A percentile compares a stretch with the other conserved stretches of the same genome.
Evolutionary conservation across 1,139 yeast species (phyloP).

Genomic region (Spencermartinsiella ligniputridi): DNA sequence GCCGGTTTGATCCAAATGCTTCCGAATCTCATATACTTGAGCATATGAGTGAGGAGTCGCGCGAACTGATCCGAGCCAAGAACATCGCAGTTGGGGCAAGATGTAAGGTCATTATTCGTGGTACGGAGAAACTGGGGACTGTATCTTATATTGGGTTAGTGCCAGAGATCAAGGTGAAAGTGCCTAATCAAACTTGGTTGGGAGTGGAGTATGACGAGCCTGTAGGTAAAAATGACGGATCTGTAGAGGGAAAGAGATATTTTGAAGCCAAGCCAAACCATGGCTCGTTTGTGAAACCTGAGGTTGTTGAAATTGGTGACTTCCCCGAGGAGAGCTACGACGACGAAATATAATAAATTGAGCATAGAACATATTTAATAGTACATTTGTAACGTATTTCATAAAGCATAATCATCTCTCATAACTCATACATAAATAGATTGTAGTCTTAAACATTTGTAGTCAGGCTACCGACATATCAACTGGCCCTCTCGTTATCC

Average conservation of each 20-base stretch:
- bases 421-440: constrained; percentile 2
- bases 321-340: constrained; percentile 29
- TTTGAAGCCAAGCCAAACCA: constrained; percentile 49
- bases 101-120: constrained; percentile 44
- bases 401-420: not conserved
- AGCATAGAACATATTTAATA: not conserved
- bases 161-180: constrained; percentile 46
- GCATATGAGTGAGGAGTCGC: constrained; percentile 18
- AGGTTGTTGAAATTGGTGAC: constrained; percentile 36
- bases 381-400: not conserved
- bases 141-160: constrained; percentile 67
- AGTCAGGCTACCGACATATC: too few relatives aligned
- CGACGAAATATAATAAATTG: too few relatives aligned
- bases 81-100: constrained; percentile 32
- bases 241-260: constrained; percentile 58
- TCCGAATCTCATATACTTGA: constrained; percentile 20
- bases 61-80: constrained; percentile 35
- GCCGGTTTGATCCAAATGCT: constrained; percentile 63
- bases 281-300: constrained; percentile 48
- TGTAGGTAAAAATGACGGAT: constrained; percentile 76
- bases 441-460: not conserved
- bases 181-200: constrained; percentile 47
- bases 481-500: constrained; percentile 16
- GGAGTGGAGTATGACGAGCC: constrained; percentile 68
- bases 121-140: constrained; percentile 44